Conservation (phyloP, 768 basidiomycete genomes). For the Calocera cornea region DNA sequence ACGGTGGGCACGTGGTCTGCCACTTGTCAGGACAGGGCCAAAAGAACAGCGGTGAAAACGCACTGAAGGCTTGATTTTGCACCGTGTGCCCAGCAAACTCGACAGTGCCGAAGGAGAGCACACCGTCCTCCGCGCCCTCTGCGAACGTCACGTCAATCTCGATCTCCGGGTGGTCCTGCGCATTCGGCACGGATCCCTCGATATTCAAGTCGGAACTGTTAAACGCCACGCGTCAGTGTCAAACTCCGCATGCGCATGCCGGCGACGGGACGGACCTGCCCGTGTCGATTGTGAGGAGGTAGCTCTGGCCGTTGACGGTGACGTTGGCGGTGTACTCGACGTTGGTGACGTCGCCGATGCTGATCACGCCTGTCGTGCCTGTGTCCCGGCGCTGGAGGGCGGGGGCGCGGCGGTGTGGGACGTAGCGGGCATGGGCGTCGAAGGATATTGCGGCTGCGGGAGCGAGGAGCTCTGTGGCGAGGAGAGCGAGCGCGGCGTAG, state of each 20-base stretch:
- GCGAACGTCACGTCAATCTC: constrained; percentile 39
- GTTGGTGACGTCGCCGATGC: not conserved
- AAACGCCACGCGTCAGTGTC: constrained; percentile 4
- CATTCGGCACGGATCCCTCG: constrained; percentile 31
- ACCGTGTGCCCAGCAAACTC: not conserved
- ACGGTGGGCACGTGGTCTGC: not conserved
- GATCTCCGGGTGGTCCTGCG: constrained; percentile 26
- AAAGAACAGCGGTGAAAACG: constrained; percentile 18
- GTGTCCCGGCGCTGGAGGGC: not conserved
- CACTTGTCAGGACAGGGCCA: constrained; percentile 49
- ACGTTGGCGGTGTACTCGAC: constrained; percentile 53
- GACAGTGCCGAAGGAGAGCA: constrained; percentile 2
- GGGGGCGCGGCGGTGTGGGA: not conserved
- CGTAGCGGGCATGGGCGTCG: not conserved
- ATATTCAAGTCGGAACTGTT: constrained; percentile 54
- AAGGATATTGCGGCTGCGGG: not conserved
- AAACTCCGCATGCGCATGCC: not conserved
- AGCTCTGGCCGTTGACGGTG: constrained; percentile 43
- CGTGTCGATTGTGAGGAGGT: constrained; percentile 58
- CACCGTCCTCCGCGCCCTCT: constrained; percentile 39
- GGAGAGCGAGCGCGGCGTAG: not conserved
- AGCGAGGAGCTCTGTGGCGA: constrained; percentile 1
- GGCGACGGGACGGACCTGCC: constrained; percentile 41
- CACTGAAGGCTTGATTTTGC: not conserved
- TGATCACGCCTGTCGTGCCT: not conserved